phyloP scores from a whole-genome alignment of 225 moss, liverwort and hornwort genomes.

The Asterella californica region DNA sequence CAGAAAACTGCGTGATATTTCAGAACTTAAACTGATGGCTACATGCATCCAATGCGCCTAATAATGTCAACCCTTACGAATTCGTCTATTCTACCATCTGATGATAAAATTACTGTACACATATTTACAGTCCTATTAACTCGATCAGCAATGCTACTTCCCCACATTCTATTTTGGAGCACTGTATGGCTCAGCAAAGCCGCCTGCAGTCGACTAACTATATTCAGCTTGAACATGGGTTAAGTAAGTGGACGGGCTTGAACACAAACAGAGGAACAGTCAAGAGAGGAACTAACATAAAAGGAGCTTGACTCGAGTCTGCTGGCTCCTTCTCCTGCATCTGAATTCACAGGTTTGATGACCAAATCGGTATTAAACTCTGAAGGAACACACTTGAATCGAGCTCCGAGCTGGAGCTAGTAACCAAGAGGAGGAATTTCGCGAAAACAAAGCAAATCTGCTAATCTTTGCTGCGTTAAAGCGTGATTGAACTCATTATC shows the following conservation, averaged over 20 bases:
- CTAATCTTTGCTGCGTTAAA: no score
- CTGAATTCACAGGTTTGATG: not conserved
- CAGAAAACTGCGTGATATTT: not conserved
- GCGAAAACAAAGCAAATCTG: no score
- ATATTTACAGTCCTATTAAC: not conserved
- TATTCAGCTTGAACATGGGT: no score
- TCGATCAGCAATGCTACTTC: not conserved
- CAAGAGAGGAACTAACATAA: slow-evolving; percentile 4
- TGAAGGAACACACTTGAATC: not conserved
- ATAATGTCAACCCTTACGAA: no score
- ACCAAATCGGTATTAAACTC: not conserved
- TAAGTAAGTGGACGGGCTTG: not conserved
- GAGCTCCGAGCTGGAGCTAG: not conserved
- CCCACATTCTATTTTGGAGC: not conserved
- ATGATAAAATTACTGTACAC: not conserved
- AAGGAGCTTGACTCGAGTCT: not conserved
- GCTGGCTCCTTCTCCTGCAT: not conserved
- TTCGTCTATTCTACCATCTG: not conserved
- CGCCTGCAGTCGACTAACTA: not conserved
- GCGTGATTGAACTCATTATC: no score
- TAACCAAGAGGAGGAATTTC: no score
- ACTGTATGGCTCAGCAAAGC: not conserved
- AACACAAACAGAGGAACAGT: not conserved
- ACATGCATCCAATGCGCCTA: not conserved
- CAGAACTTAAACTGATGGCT: not conserved